phyloP scores from a whole-genome alignment of 208 protist genomes.

The Eutreptiella sp. region DNA sequence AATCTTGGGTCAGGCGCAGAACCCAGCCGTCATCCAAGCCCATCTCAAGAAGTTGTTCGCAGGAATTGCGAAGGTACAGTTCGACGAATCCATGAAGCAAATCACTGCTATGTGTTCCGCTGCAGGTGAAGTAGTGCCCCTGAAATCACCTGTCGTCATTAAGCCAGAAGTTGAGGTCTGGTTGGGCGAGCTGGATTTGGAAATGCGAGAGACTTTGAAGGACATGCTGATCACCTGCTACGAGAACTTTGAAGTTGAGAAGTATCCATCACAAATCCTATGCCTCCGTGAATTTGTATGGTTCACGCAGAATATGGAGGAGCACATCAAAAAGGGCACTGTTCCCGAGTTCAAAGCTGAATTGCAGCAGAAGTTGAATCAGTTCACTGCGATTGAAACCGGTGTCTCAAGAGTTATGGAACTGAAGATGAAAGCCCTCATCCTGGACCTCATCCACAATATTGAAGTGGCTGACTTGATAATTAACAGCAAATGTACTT shows the following conservation, averaged over 20 bases:
- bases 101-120: constrained; percentile 81
- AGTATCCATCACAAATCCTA: constrained; percentile 88
- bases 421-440: constrained; percentile 91
- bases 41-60: constrained; percentile 98
- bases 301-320: constrained; percentile 80
- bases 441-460: constrained; percentile 97
- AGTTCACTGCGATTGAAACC: constrained; percentile 67
- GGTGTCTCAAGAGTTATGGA: constrained; percentile 60
- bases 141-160: constrained; percentile 79
- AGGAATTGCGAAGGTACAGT: constrained; percentile 88
- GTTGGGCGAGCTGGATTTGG: constrained; percentile 78
- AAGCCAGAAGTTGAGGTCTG: constrained; percentile 89
- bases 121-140: constrained; percentile 84
- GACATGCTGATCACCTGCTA: constrained; percentile 68
- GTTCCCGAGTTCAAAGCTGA: constrained; percentile 55
- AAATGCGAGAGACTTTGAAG: constrained; percentile 85
- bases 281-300: constrained; percentile 83
- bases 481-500: constrained; percentile 57
- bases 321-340: constrained; percentile 70
- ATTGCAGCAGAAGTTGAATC: constrained; percentile 62
- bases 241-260: constrained; percentile 66
- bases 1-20: constrained; percentile 89
- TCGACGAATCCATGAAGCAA: constrained; percentile 70
- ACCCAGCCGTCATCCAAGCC: constrained; percentile 89
- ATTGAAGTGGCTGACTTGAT: constrained; percentile 90